phyloP scores from a whole-genome alignment of 371 early-diverging fungal species.

The Mucor lusitanicus region DNA sequence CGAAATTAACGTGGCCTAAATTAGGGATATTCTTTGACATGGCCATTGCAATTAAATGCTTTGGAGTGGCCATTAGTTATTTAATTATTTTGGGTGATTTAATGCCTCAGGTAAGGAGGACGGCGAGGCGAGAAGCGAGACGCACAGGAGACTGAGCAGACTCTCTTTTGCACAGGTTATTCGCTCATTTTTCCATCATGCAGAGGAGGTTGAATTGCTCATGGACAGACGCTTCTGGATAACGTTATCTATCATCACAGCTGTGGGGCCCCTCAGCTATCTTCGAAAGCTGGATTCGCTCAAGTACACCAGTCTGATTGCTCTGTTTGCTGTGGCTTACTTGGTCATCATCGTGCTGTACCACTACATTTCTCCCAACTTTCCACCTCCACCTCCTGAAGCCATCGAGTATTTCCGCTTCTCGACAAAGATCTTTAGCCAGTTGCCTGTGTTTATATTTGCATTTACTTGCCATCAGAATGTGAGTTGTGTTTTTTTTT shows the following conservation, averaged over 20 bases:
- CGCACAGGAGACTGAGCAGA: not conserved
- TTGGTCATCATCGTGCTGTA: constrained; percentile 87
- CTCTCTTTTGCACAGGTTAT: constrained; percentile 25
- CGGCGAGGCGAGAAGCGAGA: too few relatives aligned
- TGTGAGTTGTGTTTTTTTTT: constrained; percentile 48
- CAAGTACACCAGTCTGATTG: constrained; percentile 92
- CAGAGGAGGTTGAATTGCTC: constrained; percentile 27
- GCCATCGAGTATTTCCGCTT: constrained; percentile 56
- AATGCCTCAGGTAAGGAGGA: constrained; percentile 85
- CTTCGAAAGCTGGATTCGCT: constrained; percentile 90
- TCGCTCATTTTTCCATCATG: constrained; percentile 31
- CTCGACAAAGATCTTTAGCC: constrained; percentile 71
- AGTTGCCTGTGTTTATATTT: constrained; percentile 98
- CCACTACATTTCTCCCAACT: constrained; percentile 65
- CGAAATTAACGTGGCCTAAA: constrained; percentile 89
- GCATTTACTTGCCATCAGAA: constrained; percentile 99
- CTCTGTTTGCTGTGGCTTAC: constrained; percentile 90
- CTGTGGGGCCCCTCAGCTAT: constrained; percentile 81
- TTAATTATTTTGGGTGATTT: constrained; percentile 96
- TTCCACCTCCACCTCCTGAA: constrained; percentile 45
- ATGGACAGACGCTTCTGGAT: constrained; percentile 86
- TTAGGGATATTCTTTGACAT: constrained; percentile 91
- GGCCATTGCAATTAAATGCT: constrained; percentile 99
- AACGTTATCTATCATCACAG: constrained; percentile 66
- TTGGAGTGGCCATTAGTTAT: constrained; percentile 99